Percentiles rank a stretch among this genome's conserved stretches.
phyloP scores from a whole-genome alignment of 768 basidiomycete species.

The Amanita thiersii region DNA sequence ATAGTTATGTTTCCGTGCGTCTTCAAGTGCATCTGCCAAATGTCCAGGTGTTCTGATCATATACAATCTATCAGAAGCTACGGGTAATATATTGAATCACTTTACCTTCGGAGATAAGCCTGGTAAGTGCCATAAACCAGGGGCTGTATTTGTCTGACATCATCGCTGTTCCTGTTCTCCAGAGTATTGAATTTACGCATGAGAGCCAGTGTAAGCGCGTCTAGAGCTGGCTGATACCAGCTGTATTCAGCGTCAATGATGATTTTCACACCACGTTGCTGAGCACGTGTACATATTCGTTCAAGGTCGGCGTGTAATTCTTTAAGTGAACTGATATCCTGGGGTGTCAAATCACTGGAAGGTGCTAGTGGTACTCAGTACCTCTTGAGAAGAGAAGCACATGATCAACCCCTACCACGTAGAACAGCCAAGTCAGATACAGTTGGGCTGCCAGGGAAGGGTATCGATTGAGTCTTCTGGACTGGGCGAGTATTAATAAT shows the following conservation, averaged over 20 bases:
- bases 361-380: neutral
- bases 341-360: slow-evolving; percentile 27
- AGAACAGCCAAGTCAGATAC: slow-evolving; percentile 53
- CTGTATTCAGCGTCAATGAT: slow-evolving; percentile 76
- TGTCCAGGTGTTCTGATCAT: slow-evolving; percentile 60
- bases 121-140: slow-evolving; percentile 84
- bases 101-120: slow-evolving; percentile 73
- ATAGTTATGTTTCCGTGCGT: slow-evolving; percentile 60
- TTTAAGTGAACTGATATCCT: slow-evolving; percentile 54
- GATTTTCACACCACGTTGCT: slow-evolving; percentile 54
- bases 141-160: slow-evolving; percentile 55
- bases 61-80: slow-evolving; percentile 2
- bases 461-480: slow-evolving; percentile 24
- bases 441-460: slow-evolving; percentile 65
- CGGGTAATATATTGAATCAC: neutral
- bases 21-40: slow-evolving; percentile 52
- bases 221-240: slow-evolving; percentile 78
- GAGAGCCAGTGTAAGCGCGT: slow-evolving; percentile 67
- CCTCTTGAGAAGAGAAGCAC: neutral
- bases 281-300: slow-evolving; percentile 57
- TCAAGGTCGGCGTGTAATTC: slow-evolving; percentile 56
- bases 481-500: slow-evolving; percentile 35
- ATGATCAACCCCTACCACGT: slow-evolving; percentile 10
- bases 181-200: slow-evolving; percentile 72
- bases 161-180: slow-evolving; percentile 6